Evolutionary conservation across 1,139 yeast genomes (phyloP), one percentile per base, ranked within the genome.

Genomic region (Magnusiomyces paraingens): DNA sequence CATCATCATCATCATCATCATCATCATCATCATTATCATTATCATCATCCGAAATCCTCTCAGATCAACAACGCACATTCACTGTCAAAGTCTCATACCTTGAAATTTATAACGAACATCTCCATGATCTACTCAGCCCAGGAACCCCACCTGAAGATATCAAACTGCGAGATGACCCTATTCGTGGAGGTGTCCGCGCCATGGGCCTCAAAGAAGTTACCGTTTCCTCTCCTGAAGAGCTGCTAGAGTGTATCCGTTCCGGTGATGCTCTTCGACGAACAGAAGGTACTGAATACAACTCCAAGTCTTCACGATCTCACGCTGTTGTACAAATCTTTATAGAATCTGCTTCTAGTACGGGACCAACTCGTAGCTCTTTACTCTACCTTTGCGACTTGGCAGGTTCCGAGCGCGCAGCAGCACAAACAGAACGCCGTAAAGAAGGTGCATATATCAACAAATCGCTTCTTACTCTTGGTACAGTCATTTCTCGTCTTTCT

Each of bases 401-500:
- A 0, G 99, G 99, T 21, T 86, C 96, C 17, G 99, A 93, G 69
- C 78, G 88, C 55, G 98, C 96, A 0, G 84, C 95, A 0, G 78
- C 86, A 1, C 89, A 90, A 64, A 71, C 77, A 0, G 96, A 84
- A 63, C 78, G 98, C 62, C 75, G 97, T 56, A 87, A 89, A 67
- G 98, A 93, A 71, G 98, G 98, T 20, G 81, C 96, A 0, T 91
- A 78, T 66, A 93, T 93, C 65, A 93, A 93, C 72, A 88, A 89
- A 66, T 90, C 97, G 0, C 76, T 91, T 47, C 73, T 93, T 56
- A 95, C 98, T 0, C 76, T 91, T 53, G 90, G 96, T 10, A 88
- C 95, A 0, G 96, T 91, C 17, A 89, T 91, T 54, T 82, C 94
- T 38, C 83, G 88, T 61, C 74, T 91, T 43, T 64, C 72, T 3